phyloP scores from a whole-genome alignment of 2,329 filamentous ascomycete species.

The Pseudocercospora vitis region DNA sequence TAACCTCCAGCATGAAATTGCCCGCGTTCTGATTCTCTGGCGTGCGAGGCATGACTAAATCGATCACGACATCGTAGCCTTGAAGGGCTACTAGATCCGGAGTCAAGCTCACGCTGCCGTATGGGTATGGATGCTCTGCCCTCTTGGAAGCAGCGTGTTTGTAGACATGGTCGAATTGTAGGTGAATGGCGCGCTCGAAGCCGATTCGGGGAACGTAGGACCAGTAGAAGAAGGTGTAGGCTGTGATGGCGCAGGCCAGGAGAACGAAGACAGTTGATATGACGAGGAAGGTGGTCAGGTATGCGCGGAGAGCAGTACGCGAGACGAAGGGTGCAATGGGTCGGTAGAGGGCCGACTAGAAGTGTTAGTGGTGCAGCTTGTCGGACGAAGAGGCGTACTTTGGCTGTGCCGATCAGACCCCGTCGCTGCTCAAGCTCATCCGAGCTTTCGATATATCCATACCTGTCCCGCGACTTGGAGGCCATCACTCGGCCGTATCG shows the following conservation, averaged over 20 bases:
- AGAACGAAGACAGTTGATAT: slow-evolving; percentile 55
- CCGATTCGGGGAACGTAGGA: slow-evolving; percentile 67
- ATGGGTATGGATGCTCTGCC: slow-evolving; percentile 42
- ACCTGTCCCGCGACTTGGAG: too few relatives aligned
- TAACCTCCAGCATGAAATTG: slow-evolving; percentile 91
- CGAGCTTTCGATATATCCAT: too few relatives aligned
- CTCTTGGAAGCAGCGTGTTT: slow-evolving; percentile 9
- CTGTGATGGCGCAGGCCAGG: slow-evolving; percentile 57
- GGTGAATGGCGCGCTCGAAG: slow-evolving; percentile 61
- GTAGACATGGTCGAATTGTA: slow-evolving; percentile 61
- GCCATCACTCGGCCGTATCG: too few relatives aligned
- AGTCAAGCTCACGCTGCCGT: slow-evolving; percentile 53
- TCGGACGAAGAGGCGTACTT: too few relatives aligned
- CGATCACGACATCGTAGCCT: slow-evolving; percentile 78
- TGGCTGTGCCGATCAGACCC: too few relatives aligned
- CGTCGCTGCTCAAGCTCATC: too few relatives aligned
- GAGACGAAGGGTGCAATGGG: slow-evolving; percentile 60
- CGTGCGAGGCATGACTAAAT: slow-evolving; percentile 75
- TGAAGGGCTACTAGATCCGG: slow-evolving; percentile 67
- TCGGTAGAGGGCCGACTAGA: slow-evolving; percentile 46
- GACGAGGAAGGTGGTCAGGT: slow-evolving; percentile 60
- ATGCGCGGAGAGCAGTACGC: slow-evolving; percentile 62
- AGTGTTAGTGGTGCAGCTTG: too few relatives aligned
- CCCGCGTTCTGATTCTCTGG: slow-evolving; percentile 72
- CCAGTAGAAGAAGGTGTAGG: slow-evolving; percentile 68